Evolutionary conservation across 2,329 filamentous ascomycete genomes (phyloP).

Genomic region (Dothideomycetes sp.): DNA sequence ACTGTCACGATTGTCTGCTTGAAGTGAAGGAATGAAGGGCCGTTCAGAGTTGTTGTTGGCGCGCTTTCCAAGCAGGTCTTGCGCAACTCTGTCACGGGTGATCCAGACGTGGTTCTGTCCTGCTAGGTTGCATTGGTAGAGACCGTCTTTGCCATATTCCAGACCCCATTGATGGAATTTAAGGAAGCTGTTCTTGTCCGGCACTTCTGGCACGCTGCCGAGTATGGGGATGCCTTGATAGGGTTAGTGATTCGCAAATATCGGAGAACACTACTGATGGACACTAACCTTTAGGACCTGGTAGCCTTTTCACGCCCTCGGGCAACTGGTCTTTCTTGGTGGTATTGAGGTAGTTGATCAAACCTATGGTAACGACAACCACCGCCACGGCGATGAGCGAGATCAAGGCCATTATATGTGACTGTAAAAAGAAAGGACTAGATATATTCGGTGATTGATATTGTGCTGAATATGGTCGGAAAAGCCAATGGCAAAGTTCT

Average conservation of each 20-base stretch:
- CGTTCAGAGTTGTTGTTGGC: constrained; percentile 39
- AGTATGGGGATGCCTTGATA: constrained; percentile 33
- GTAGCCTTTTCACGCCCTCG: constrained; percentile 17
- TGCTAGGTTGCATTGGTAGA: constrained; percentile 37
- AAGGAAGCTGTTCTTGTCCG: constrained; percentile 35
- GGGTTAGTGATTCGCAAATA: neutral
- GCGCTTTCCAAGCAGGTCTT: constrained; percentile 36
- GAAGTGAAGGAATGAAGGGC: constrained; percentile 36
- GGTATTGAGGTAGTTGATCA: constrained; percentile 17
- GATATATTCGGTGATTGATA: neutral
- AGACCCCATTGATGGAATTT: constrained; percentile 40
- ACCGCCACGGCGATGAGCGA: constrained; percentile 18
- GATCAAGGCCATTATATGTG: constrained; percentile 16
- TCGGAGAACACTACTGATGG: neutral
- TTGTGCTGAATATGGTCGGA: no score
- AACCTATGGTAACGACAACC: constrained; percentile 22
- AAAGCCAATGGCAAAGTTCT: no score
- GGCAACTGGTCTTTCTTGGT: constrained; percentile 14
- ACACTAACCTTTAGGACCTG: constrained; percentile 20
- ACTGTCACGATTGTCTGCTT: constrained; percentile 36
- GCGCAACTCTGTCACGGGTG: constrained; percentile 33
- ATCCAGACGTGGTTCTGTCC: constrained; percentile 40
- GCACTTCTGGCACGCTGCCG: constrained; percentile 35
- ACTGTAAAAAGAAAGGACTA: neutral
- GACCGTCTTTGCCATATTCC: constrained; percentile 35